phyloP scores from a whole-genome alignment of 192 early-diverging fungal species.

The Linderina pennispora region DNA sequence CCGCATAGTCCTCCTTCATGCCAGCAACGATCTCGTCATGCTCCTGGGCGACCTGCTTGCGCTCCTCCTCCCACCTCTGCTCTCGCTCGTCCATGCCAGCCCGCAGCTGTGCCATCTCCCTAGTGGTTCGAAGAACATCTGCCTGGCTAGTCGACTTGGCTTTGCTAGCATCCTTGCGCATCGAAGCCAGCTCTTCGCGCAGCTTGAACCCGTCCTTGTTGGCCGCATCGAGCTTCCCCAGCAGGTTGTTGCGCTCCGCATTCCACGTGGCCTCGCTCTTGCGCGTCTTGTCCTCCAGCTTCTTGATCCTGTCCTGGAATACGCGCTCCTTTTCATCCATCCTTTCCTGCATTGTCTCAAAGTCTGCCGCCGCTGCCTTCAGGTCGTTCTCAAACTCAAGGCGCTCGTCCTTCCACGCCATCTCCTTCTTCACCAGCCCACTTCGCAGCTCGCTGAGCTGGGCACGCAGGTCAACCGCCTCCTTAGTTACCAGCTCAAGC shows the following conservation, averaged over 20 bases:
- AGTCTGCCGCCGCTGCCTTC: slow-evolving; percentile 28
- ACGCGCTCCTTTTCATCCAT: slow-evolving; percentile 8
- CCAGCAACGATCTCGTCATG: slow-evolving; percentile 16
- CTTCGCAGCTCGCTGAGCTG: slow-evolving; percentile 43
- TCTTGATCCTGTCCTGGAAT: slow-evolving; percentile 4
- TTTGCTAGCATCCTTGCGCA: slow-evolving; percentile 28
- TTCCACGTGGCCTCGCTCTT: slow-evolving; percentile 25
- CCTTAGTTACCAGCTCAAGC: slow-evolving; percentile 21
- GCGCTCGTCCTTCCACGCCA: slow-evolving; percentile 33
- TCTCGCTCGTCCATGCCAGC: slow-evolving; percentile 3
- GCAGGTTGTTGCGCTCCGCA: slow-evolving; percentile 19
- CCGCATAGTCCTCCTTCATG: slow-evolving; percentile 13
- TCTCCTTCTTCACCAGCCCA: slow-evolving; percentile 31
- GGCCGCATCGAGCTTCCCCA: slow-evolving; percentile 38
- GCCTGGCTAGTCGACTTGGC: slow-evolving; percentile 20
- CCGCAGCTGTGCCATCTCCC: slow-evolving; percentile 14
- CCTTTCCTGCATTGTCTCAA: slow-evolving; percentile 22
- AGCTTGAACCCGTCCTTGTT: slow-evolving; percentile 41
- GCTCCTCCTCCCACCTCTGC: slow-evolving; percentile 17
- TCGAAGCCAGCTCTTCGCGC: slow-evolving; percentile 29
- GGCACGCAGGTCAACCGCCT: slow-evolving; percentile 18
- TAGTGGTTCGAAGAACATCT: slow-evolving; percentile 18
- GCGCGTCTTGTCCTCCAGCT: slow-evolving; percentile 10
- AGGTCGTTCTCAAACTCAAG: slow-evolving; percentile 28
- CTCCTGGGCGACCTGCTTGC: slow-evolving; percentile 10